Percentiles rank a stretch among this genome's conserved stretches.
These are phyloP conservation scores for Cryptosporidium parvum DNA, from an alignment of 169 alveolate genomes.

Conservation along the genomic window DNA sequence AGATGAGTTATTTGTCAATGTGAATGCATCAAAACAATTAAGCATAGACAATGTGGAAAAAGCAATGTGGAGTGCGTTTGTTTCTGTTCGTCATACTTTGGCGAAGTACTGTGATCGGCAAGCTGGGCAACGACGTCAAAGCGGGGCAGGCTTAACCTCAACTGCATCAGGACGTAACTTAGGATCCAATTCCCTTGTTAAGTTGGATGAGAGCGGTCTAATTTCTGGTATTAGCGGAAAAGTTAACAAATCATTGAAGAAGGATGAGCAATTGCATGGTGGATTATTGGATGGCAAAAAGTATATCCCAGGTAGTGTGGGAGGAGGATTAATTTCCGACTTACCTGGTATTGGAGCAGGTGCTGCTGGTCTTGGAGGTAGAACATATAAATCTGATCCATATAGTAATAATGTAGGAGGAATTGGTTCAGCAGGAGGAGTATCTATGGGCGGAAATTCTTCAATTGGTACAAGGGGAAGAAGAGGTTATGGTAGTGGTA, in stretches of 20 bases:
- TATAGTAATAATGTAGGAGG: constrained; percentile 11
- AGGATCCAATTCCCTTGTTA: background rate
- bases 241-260: constrained; percentile 24
- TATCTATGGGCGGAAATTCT: background rate
- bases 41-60: constrained; percentile 60
- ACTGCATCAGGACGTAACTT: constrained; percentile 2
- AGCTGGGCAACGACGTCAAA: constrained; percentile 70
- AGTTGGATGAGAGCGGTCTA: constrained; percentile 32
- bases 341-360: background rate
- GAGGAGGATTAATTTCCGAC: constrained; percentile 10
- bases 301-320: constrained; percentile 10
- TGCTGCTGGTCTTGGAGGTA: background rate
- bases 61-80: constrained; percentile 77
- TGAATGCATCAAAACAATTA: constrained; percentile 70
- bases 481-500: constrained; percentile 31
- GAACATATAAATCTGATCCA: constrained; percentile 41
- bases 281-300: background rate
- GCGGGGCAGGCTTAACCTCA: constrained; percentile 5
- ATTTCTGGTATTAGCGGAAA: background rate
- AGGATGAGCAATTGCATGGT: constrained; percentile 33
- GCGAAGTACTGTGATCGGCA: constrained; percentile 75
- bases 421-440: background rate
- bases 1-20: constrained; percentile 73
- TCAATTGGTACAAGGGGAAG: constrained; percentile 11
- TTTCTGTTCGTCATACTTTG: constrained; percentile 66